A percentile compares a stretch with the other conserved stretches of the same genome.
phyloP scores from a whole-genome alignment of 1,139 yeast genomes.

The Diutina catenulata region DNA sequence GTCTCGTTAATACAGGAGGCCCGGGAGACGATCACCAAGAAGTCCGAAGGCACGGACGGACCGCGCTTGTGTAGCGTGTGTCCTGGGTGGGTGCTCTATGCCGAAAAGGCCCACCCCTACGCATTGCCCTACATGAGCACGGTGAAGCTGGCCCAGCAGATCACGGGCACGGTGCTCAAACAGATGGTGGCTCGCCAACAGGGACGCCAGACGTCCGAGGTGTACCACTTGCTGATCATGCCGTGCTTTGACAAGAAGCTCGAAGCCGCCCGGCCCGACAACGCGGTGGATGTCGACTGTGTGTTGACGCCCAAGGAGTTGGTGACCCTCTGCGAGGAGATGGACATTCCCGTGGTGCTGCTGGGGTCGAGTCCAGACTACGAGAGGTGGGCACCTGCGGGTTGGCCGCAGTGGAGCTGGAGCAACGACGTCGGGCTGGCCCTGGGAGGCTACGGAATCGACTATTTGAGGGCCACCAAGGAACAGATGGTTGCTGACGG shows the following conservation, averaged over 20 bases:
- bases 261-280: conserved; percentile 66
- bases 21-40: conserved; percentile 27
- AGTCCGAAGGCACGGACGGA: conserved; percentile 12
- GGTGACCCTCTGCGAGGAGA: conserved; percentile 54
- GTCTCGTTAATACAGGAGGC: conserved; percentile 55
- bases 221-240: conserved; percentile 83
- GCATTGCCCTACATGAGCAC: conserved; percentile 49
- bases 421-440: conserved; percentile 64
- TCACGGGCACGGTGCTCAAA: conserved; percentile 73
- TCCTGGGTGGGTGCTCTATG: conserved; percentile 96
- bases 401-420: conserved; percentile 35
- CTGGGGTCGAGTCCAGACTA: neutral
- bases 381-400: neutral
- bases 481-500: conserved; percentile 15
- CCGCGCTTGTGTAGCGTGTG: conserved; percentile 61
- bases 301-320: conserved; percentile 88
- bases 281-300: conserved; percentile 67
- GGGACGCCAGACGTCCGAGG: conserved; percentile 20
- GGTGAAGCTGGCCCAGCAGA: conserved; percentile 86
- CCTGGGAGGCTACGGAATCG: conserved; percentile 81
- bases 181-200: conserved; percentile 34
- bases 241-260: conserved; percentile 95
- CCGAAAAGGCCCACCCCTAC: conserved; percentile 90
- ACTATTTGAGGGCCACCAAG: conserved; percentile 36
- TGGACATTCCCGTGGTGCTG: conserved; percentile 8